phyloP scores from a whole-genome alignment of 2,329 filamentous ascomycete genomes.

The Phialophora tarda region DNA sequence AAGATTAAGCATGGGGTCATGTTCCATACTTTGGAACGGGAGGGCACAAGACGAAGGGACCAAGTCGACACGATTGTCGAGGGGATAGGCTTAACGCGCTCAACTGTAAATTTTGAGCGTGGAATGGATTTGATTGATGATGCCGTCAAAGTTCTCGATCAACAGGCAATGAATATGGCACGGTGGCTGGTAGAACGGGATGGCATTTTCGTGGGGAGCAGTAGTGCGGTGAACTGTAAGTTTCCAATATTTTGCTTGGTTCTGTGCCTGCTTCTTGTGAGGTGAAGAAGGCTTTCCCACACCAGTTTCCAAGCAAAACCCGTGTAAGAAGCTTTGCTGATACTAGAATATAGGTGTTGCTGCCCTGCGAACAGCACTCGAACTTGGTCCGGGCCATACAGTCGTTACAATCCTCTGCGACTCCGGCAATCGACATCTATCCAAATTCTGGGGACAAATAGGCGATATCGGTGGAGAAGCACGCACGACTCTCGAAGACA shows the following conservation, averaged over 20 bases:
- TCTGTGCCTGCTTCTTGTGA: not conserved
- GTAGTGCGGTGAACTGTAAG: constrained; percentile 91
- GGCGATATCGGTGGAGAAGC: constrained; percentile 54
- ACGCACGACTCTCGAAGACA: constrained; percentile 54
- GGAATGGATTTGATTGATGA: constrained; percentile 87
- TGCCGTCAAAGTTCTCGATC: constrained; percentile 84
- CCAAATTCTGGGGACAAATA: constrained; percentile 58
- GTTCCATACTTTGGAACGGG: constrained; percentile 86
- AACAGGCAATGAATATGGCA: constrained; percentile 92
- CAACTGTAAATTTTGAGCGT: constrained; percentile 91
- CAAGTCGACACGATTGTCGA: constrained; percentile 97
- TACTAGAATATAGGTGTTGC: constrained; percentile 50
- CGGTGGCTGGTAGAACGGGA: constrained; percentile 94
- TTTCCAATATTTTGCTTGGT: constrained; percentile 30
- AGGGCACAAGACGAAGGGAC: constrained; percentile 84
- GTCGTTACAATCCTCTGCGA: constrained; percentile 58
- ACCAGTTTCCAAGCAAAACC: not conserved
- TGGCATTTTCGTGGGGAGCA: constrained; percentile 92
- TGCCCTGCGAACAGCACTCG: constrained; percentile 53
- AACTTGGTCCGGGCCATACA: constrained; percentile 55
- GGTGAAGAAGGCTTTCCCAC: not conserved
- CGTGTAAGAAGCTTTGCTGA: constrained; percentile 5
- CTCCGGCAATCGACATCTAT: constrained; percentile 58
- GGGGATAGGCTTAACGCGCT: constrained; percentile 90
- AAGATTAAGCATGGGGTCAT: constrained; percentile 92